A percentile compares a stretch with the other conserved stretches of the same genome.
Conservation (phyloP, 768 basidiomycete species). For the Lactarius sp. region DNA sequence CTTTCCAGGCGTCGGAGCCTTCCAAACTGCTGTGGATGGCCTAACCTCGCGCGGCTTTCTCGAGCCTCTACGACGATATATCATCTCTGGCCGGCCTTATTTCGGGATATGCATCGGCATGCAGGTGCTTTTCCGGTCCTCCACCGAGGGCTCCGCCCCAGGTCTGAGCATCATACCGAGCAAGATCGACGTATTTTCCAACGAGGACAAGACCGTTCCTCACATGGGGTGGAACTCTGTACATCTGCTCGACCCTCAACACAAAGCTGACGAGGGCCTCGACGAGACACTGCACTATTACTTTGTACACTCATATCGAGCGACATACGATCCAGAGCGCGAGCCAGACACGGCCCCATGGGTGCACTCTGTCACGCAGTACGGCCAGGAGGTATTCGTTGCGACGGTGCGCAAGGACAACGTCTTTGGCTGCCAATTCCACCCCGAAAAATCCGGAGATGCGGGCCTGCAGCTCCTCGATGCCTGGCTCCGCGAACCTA, state of each 20-base stretch:
- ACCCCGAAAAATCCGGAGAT: constrained; percentile 93
- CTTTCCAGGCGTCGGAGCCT: constrained; percentile 96
- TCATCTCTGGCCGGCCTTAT: constrained; percentile 85
- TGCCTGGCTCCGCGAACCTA: constrained; percentile 68
- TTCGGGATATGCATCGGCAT: constrained; percentile 99
- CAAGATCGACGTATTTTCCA: constrained; percentile 68
- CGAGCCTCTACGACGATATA: constrained; percentile 75
- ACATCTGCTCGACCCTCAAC: constrained; percentile 47
- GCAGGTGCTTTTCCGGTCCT: constrained; percentile 90
- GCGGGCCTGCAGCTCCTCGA: constrained; percentile 80
- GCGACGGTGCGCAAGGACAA: constrained; percentile 78
- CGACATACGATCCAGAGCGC: constrained; percentile 58
- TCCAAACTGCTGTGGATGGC: constrained; percentile 79
- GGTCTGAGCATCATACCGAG: constrained; percentile 87
- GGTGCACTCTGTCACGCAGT: constrained; percentile 85
- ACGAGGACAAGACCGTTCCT: constrained; percentile 79
- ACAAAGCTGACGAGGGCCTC: constrained; percentile 42
- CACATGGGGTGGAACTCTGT: constrained; percentile 97
- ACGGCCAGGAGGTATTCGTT: constrained; percentile 89
- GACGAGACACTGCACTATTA: constrained; percentile 73
- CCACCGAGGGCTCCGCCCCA: constrained; percentile 59
- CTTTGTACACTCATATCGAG: constrained; percentile 95
- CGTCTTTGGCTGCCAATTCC: constrained; percentile 92
- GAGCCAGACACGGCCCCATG: constrained; percentile 61
- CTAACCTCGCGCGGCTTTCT: constrained; percentile 68